These are phyloP conservation scores for Leccinum holopus DNA, from an alignment of 1,284 basidiomycete species.

Conservation along the genomic window DNA sequence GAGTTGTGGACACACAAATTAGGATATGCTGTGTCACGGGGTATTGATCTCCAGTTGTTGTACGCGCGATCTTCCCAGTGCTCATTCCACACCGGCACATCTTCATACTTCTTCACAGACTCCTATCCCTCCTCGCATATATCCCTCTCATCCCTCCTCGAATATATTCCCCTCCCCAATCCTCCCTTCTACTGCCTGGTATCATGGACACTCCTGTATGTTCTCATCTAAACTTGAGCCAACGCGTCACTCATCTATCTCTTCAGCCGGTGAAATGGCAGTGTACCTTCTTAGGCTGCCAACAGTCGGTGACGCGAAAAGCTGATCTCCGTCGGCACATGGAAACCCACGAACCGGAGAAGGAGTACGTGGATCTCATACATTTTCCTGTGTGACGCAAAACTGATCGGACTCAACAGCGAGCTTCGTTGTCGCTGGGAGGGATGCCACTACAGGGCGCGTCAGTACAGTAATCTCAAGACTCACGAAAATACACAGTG, in stretches of 20 bases:
- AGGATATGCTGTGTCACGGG: not conserved
- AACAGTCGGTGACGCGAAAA: no score
- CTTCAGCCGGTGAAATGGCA: no score
- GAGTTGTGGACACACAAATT: conserved; percentile 23
- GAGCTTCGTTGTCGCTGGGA: conserved; percentile 16
- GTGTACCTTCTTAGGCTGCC: no score
- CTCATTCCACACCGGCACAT: no score
- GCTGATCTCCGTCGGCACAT: no score
- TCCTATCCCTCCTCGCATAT: no score
- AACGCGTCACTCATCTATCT: no score
- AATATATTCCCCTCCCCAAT: not conserved
- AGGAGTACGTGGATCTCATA: no score
- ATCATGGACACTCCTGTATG: conserved; percentile 10
- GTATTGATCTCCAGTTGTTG: not conserved
- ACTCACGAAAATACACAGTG: conserved; percentile 31
- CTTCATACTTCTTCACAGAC: no score
- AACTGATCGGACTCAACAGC: no score
- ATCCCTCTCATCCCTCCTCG: not conserved
- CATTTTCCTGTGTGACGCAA: no score
- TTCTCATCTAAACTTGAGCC: not conserved
- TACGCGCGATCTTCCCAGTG: not conserved
- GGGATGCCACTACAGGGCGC: conserved; percentile 1
- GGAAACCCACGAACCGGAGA: no score
- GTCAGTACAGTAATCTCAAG: conserved; percentile 33
- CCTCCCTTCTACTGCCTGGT: not conserved